phyloP scores from a whole-genome alignment of 2,329 filamentous ascomycete species.

The Neobulgaria alba region DNA sequence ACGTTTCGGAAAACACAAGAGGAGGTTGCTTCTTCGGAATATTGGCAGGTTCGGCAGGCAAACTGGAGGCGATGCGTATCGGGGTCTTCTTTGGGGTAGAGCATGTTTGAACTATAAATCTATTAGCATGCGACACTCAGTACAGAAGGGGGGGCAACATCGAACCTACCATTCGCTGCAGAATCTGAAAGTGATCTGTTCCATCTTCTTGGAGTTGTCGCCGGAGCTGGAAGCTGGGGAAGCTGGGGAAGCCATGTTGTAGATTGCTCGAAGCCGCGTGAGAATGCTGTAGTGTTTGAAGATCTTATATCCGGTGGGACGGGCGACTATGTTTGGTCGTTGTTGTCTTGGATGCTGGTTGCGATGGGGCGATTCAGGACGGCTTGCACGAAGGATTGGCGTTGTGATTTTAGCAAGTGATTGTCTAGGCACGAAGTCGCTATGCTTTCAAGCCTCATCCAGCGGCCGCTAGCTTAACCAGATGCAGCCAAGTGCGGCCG shows the following conservation, averaged over 20 bases:
- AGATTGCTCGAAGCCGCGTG: too few species aligned
- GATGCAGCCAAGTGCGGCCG: too few species aligned
- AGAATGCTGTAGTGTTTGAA: too few species aligned
- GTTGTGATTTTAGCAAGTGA: too few species aligned
- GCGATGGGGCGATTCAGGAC: too few species aligned
- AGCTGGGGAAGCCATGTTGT: conserved; percentile 30
- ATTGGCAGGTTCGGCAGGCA: conserved; percentile 91
- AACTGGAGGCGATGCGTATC: conserved; percentile 80
- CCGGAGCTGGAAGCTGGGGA: conserved; percentile 44
- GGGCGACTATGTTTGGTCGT: too few species aligned
- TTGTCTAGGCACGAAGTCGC: too few species aligned
- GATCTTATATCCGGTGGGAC: too few species aligned
- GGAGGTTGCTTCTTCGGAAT: conserved; percentile 76
- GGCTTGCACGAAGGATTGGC: too few species aligned
- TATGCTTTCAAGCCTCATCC: too few species aligned
- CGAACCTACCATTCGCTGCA: conserved; percentile 78
- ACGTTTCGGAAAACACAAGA: conserved; percentile 94
- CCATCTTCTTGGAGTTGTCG: conserved; percentile 38
- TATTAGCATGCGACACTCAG: conserved; percentile 16
- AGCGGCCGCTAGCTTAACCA: too few species aligned
- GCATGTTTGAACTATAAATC: conserved; percentile 71
- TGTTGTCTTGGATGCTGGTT: too few species aligned
- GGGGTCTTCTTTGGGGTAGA: conserved; percentile 94
- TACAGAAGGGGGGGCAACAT: conserved; percentile 8
- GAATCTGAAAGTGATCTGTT: conserved; percentile 94